These are phyloP conservation scores for Violaceomyces palustris DNA, from an alignment of 1,284 basidiomycete genomes.

Conservation along the genomic window DNA sequence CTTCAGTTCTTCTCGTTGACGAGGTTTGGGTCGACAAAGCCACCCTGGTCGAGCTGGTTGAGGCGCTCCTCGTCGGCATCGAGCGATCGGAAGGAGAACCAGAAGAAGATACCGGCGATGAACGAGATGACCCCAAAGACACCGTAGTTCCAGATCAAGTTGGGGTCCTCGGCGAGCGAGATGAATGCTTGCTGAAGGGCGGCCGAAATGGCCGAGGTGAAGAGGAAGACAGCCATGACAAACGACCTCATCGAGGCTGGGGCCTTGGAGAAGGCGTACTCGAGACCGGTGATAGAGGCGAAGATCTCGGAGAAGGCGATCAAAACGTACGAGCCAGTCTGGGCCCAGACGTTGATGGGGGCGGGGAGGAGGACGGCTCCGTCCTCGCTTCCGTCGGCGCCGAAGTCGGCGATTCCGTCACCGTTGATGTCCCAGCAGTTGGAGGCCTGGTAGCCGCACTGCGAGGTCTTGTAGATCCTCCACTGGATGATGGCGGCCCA, in stretches of 20 bases:
- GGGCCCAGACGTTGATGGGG: slow-evolving; percentile 51
- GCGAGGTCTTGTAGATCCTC: slow-evolving; percentile 58
- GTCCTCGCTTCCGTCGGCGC: slow-evolving; percentile 9
- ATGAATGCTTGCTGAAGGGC: slow-evolving; percentile 61
- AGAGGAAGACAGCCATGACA: slow-evolving; percentile 58
- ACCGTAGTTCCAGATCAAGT: slow-evolving; percentile 58
- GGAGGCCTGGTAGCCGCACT: slow-evolving; percentile 56
- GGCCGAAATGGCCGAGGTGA: slow-evolving; percentile 62
- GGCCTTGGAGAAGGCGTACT: slow-evolving; percentile 77
- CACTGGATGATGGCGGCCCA: slow-evolving; percentile 62
- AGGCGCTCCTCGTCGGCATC: slow-evolving; percentile 61
- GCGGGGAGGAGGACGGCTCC: slow-evolving; percentile 14
- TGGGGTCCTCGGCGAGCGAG: slow-evolving; percentile 58
- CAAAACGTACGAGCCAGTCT: slow-evolving; percentile 56
- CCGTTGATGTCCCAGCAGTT: slow-evolving; percentile 42
- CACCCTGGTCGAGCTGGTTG: slow-evolving; percentile 40
- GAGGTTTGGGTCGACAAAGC: no score
- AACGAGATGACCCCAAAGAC: slow-evolving; percentile 59
- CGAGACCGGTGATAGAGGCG: slow-evolving; percentile 70
- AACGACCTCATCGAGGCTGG: slow-evolving; percentile 55
- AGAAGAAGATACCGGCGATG: slow-evolving; percentile 61
- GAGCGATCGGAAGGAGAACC: slow-evolving; percentile 61
- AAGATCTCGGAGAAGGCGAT: slow-evolving; percentile 63
- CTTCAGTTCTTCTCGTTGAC: no score
- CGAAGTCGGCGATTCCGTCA: slow-evolving; percentile 16